Base-by-base conservation (phyloP, 352 stramenopile species). In the Saprolegnia parasitica region DNA sequence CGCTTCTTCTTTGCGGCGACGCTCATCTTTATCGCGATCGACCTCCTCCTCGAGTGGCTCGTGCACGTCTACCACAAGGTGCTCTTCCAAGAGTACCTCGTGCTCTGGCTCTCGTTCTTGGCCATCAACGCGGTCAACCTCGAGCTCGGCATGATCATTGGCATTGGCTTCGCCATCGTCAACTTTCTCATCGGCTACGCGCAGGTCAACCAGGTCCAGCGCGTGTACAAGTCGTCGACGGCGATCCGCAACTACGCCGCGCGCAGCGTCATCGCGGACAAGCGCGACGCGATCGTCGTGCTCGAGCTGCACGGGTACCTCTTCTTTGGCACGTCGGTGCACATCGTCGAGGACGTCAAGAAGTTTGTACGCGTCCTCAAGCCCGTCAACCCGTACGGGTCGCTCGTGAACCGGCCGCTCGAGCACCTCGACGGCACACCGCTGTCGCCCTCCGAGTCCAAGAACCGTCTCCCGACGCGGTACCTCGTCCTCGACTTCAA, bases 31-130 rank as follows among this genome's bases (percentile, higher is more conserved):
- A 98, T 99, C 70, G 96, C 93, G 35, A 86, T 98, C 15, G 96
- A 99, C 77, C 77, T 99, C 0, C 93, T 99, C 88, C 76, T 94
- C 67, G 96, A 99, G 77, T 99, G 97, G 97, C 86, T 99, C 62
- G 76, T 93, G 46, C 80, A 89, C 58, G 82, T 92, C 49, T 90
- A 88, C 71, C 81, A 89, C 78, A 93, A 93, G 65, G 74, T 95
- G 42, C 74, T 93, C 10, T 74, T 78, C 37, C 81, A 87, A 16
- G 96, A 99, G 77, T 99, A 99, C 76, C 68, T 91, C 8, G 86
- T 98, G 71, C 81, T 96, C 20, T 81, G 98, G 71, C 63, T 84
- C 6, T 98, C 96, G 46, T 99, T 99, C 84, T 81, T 87, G 50
- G 80, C 94, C 11, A 98, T 98, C 71, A 96, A 98, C 74, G 80